Evolutionary conservation across 768 basidiomycete species (phyloP).

Genomic region (Collybia nuda): DNA sequence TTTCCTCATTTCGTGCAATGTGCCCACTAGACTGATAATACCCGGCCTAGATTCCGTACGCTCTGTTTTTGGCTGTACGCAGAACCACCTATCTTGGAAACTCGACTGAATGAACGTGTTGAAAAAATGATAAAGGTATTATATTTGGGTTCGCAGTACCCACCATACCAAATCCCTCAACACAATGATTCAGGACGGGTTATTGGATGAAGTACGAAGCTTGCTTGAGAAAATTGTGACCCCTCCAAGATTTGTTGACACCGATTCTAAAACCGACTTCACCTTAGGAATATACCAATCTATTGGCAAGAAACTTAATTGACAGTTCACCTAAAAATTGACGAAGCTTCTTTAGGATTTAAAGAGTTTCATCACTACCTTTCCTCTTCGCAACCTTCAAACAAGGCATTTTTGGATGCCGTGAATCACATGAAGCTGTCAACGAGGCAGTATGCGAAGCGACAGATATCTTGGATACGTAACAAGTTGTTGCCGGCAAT

Average conservation of each 20-base stretch:
- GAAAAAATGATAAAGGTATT: constrained; percentile 86
- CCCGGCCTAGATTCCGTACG: constrained; percentile 65
- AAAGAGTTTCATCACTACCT: constrained; percentile 84
- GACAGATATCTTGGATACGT: constrained; percentile 89
- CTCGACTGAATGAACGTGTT: constrained; percentile 75
- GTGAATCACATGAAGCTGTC: constrained; percentile 81
- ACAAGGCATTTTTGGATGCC: constrained; percentile 49
- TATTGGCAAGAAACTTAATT: constrained; percentile 60
- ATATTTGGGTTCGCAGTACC: not conserved
- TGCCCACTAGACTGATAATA: constrained; percentile 2
- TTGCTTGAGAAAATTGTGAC: constrained; percentile 37
- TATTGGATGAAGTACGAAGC: constrained; percentile 74
- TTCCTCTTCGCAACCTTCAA: constrained; percentile 35
- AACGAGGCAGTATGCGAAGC: constrained; percentile 88
- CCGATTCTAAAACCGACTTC: constrained; percentile 42
- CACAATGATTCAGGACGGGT: constrained; percentile 54
- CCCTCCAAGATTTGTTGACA: constrained; percentile 1
- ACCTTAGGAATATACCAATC: constrained; percentile 91
- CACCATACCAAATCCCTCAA: not conserved
- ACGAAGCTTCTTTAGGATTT: constrained; percentile 58
- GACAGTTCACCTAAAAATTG: not conserved
- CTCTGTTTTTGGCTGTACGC: constrained; percentile 93
- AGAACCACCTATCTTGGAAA: constrained; percentile 56
- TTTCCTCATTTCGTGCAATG: constrained; percentile 3
- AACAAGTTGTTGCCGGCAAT: constrained; percentile 85